Evolutionary conservation across 192 early-diverging fungal species (phyloP).

Genomic region (Backusella liffmaniae): DNA sequence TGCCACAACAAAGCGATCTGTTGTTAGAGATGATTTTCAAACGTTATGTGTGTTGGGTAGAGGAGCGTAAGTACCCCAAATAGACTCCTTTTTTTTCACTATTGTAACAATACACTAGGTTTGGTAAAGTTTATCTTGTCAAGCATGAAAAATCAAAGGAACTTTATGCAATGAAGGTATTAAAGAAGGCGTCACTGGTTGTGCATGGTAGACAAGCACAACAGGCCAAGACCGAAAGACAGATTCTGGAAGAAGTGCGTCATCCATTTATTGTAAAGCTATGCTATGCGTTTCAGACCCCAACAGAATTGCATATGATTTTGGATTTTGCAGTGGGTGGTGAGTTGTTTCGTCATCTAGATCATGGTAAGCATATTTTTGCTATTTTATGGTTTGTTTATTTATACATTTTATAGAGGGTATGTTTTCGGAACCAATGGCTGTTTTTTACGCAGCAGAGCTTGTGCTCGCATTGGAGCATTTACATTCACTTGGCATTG

Average conservation of each 20-base stretch:
- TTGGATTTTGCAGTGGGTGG: constrained; percentile 89
- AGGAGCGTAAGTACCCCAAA: constrained; percentile 46
- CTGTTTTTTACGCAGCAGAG: constrained; percentile 86
- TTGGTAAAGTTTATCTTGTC: constrained; percentile 84
- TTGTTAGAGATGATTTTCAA: constrained; percentile 47
- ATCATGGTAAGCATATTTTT: constrained; percentile 46
- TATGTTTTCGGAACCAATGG: constrained; percentile 74
- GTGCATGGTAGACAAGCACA: constrained; percentile 72
- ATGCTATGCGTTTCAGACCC: constrained; percentile 90
- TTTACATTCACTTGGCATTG: constrained; percentile 83
- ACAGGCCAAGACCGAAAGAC: constrained; percentile 81
- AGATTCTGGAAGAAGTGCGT: constrained; percentile 81
- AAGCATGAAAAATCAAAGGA: constrained; percentile 55
- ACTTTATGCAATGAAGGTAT: constrained; percentile 90
- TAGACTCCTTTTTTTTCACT: neutral
- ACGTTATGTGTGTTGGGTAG: constrained; percentile 47
- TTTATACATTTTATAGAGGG: constrained; percentile 35
- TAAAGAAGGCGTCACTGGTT: constrained; percentile 84
- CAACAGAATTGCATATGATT: constrained; percentile 80
- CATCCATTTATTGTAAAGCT: constrained; percentile 96
- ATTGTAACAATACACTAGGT: constrained; percentile 34
- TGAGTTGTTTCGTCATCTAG: constrained; percentile 86
- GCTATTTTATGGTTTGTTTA: neutral
- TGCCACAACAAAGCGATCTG: constrained; percentile 25
- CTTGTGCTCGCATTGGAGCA: constrained; percentile 83